Evolutionary conservation across 176 grass and related monocot species (phyloP), one percentile per base, ranked within the genome.

Genomic region (Ananas comosus): DNA sequence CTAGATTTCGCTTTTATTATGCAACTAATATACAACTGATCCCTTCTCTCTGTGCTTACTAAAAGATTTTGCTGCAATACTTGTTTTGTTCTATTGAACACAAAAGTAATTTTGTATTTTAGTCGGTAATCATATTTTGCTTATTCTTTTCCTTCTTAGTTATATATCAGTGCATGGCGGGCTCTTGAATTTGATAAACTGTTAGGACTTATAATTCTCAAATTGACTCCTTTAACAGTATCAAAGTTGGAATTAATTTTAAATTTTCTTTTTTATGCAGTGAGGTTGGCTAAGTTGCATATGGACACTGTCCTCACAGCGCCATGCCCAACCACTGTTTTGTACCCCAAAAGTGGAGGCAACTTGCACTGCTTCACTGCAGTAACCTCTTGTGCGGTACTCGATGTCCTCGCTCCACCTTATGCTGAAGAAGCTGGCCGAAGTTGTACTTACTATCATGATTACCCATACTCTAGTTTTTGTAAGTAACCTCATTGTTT

Each of bases 331-430:
- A 82, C 88, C 51, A 80, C 81, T 10, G 50, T 87, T 72, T 69
- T 91, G 76, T 91, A 85, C 73, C 85, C 88, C 21, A 74, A 73
- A 80, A 87, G 72, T 87, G 84, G 85, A 16, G 88, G 88, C 49
- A 91, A 91, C 72, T 16, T 91, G 51, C 88, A 91, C 33, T 87
- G 81, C 67, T 91, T 91, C 76, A 91, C 88, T 61, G 83, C 88
- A 66, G 88, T 91, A 42, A 69, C 76, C 64, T 85, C 85, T 53
- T 91, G 88, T 85, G 88, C 88, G 79, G 79, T 91, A 63, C 85
- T 91, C 48, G 88, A 91, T 71, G 85, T 91, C 50, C 82, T 91
- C 63, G 79, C 88, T 23, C 88, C 88, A 16, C 85, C 85, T 22
- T 91, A 91, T 73, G 70, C 66, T 4, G 76, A 85, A 64, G 70